These are phyloP conservation scores for Knoxdaviesia proteae DNA, from an alignment of 2,329 filamentous ascomycete genomes.

Conservation along the genomic window DNA sequence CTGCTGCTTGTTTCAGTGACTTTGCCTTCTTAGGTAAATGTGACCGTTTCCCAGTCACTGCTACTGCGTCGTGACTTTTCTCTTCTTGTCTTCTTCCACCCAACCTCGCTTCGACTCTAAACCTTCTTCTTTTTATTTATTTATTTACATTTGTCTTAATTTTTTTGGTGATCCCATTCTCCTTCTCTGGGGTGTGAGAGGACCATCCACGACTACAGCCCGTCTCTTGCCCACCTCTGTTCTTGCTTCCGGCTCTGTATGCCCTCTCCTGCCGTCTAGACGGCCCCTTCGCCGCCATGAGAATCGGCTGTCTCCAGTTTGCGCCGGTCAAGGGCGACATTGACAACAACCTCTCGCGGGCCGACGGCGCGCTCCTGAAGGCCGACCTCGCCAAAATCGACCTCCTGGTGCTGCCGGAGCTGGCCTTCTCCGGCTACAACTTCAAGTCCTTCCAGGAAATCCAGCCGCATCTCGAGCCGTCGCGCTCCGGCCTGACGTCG, in stretches of 20 bases:
- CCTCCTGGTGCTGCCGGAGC: constrained; percentile 52
- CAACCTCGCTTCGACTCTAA: too few species aligned
- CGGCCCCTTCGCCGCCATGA: constrained; percentile 23
- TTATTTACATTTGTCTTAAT: too few species aligned
- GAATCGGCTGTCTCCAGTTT: constrained; percentile 52
- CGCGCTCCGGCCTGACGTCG: constrained; percentile 42
- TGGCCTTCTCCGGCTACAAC: constrained; percentile 65
- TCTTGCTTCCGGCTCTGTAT: neutral
- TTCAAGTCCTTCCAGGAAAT: constrained; percentile 52
- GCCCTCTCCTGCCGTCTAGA: too few species aligned
- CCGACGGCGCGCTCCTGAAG: constrained; percentile 40
- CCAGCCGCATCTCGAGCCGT: constrained; percentile 44
- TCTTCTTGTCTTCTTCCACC: too few species aligned
- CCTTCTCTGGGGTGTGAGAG: too few species aligned
- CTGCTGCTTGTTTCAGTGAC: too few species aligned
- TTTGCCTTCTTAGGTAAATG: too few species aligned
- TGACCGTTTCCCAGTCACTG: too few species aligned
- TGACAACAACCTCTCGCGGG: constrained; percentile 47
- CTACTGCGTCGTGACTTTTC: too few species aligned
- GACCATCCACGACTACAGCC: too few species aligned
- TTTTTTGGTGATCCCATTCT: too few species aligned
- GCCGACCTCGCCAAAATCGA: constrained; percentile 17
- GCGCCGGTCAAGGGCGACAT: constrained; percentile 49
- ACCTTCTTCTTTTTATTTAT: too few species aligned
- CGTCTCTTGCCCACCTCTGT: neutral